Evolutionary conservation across 495 filamentous ascomycete species (phyloP), one percentile per base, ranked within the genome.

Genomic region (Penicillium diatomitis): DNA sequence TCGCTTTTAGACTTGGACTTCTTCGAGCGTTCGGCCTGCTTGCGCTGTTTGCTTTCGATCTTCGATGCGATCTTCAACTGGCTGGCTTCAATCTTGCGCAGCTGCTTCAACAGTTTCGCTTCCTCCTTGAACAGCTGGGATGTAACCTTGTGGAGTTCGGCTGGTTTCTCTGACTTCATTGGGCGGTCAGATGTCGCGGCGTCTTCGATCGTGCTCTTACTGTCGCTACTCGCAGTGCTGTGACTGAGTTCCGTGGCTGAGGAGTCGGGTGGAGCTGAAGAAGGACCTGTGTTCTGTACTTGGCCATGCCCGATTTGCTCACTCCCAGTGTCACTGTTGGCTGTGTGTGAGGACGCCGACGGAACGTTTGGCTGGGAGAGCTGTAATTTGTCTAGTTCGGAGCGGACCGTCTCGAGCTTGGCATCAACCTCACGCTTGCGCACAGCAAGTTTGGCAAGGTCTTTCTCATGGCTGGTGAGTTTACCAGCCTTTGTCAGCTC

Each of bases 401-500:
- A 29, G 38, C 71, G 68, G 39, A 74, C 59, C 40, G 69, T 62
- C 8, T 77, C 65, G 0, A 95, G 68, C 55, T 89, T 87, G 36
- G 82, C 78, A 20, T 89, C 79, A 3, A 87, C 71, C 48, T 85
- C 82, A 36, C 74, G 74, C 50, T 84, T 84, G 49, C 83, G 80
- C 5, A 83, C 73, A 8, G 86, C 76, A 1, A 95, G 77, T 52
- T 90, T 92, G 36, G 70, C 67, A 3, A 96, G 74, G 7, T 92
- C 86, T 51, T 83, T 86, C 32, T 90, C 82, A 50, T 87, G 73
- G 37, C 73, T 72, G 0, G 69, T 65, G n/a, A 65, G 53, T 33
- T 67, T 71, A 54, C 64, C 57, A 7, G 60, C 61, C 44, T 66
- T 64, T 38, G 57, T 57, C 40, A 57, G 56, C 53, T 62, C 47